Percentiles rank a stretch among this genome's conserved stretches.
phyloP scores from a whole-genome alignment of 2,329 filamentous ascomycete genomes.

The Hymenoscyphus fraxineus region DNA sequence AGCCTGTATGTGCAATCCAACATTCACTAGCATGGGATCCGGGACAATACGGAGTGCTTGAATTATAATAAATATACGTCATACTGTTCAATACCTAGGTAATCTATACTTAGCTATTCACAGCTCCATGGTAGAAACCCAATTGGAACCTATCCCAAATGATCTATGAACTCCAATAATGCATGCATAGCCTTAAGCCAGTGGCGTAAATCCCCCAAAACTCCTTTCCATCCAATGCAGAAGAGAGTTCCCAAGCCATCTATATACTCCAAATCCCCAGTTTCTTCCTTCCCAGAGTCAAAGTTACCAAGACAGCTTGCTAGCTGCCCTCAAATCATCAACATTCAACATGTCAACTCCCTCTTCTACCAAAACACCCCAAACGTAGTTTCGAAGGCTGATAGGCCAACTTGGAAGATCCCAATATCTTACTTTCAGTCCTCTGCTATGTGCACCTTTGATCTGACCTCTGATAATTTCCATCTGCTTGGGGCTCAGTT shows the following conservation, averaged over 20 bases:
- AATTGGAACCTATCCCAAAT: not conserved
- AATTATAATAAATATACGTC: not conserved
- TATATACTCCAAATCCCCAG: not conserved
- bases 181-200: constrained; percentile 6
- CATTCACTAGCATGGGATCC: no score
- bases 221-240: not conserved
- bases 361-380: constrained; percentile 52
- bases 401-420: constrained; percentile 55
- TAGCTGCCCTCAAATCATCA: constrained; percentile 50
- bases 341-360: constrained; percentile 60
- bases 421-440: constrained; percentile 59
- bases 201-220: not conserved
- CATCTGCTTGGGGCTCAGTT: constrained; percentile 44
- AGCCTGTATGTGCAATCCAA: no score
- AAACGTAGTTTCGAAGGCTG: constrained; percentile 50
- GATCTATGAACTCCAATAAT: not conserved
- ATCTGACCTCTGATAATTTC: constrained; percentile 44
- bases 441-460: constrained; percentile 45
- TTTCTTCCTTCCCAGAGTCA: not conserved
- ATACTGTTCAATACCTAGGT: not conserved
- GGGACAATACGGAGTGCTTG: no score
- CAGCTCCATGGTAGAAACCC: not conserved
- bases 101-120: not conserved
- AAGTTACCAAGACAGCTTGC: constrained; percentile 25
- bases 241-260: not conserved